Evolutionary conservation across 179 eudicot species (phyloP).

Genomic region (Corrigiola litoralis): DNA sequence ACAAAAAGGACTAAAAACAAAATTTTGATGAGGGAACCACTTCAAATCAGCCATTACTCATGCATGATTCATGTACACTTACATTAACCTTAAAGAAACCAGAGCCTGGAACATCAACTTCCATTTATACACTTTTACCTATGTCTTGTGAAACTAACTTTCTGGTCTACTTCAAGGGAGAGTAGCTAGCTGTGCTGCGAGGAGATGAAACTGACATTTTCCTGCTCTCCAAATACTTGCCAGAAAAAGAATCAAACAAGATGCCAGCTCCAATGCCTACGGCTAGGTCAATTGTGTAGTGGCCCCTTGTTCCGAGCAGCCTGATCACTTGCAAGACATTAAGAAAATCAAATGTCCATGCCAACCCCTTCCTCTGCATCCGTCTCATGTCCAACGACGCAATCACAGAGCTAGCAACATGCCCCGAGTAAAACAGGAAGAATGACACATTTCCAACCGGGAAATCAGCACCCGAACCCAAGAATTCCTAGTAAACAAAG

Average conservation of each 20-base stretch:
- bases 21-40: not conserved
- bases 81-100: not conserved
- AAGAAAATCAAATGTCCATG: constrained; percentile 57
- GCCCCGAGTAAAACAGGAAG: constrained; percentile 91
- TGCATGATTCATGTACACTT: constrained; percentile 19
- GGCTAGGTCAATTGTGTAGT: constrained; percentile 90
- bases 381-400: constrained; percentile 95
- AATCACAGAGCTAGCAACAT: constrained; percentile 86
- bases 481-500: constrained; percentile 56
- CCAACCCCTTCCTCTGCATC: constrained; percentile 65
- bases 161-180: constrained; percentile 18
- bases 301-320: constrained; percentile 81
- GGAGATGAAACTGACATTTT: constrained; percentile 22
- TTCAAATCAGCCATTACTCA: constrained; percentile 2
- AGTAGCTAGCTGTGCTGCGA: not conserved
- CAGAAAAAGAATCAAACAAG: constrained; percentile 76
- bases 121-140: not conserved
- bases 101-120: constrained; percentile 1
- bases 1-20: not conserved
- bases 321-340: constrained; percentile 65
- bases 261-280: constrained; percentile 91
- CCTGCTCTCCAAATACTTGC: constrained; percentile 60
- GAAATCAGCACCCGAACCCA: constrained; percentile 92
- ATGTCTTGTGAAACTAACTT: not conserved
- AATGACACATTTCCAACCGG: constrained; percentile 99